Evolutionary conservation across 257 asterid species (phyloP).

Genomic region (Knoxia roxburghii): DNA sequence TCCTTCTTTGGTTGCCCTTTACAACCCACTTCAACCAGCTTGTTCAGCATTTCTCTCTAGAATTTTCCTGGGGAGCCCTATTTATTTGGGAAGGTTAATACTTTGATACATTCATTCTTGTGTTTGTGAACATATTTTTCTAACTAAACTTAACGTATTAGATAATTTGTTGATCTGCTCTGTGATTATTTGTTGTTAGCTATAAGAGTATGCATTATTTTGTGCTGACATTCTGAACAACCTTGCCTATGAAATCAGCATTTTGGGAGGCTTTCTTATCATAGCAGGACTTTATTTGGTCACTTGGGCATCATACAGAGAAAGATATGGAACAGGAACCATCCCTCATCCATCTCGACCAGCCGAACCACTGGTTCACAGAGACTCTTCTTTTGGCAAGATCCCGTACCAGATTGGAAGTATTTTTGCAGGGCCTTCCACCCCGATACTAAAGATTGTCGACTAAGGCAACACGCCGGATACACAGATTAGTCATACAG

Average conservation of each 20-base stretch:
- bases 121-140: not conserved
- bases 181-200: not conserved
- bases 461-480: slow-evolving; percentile 29
- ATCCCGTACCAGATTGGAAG: slow-evolving; percentile 48
- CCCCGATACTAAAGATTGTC: slow-evolving; percentile 42
- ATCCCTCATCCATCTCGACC: slow-evolving; percentile 32
- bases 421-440: slow-evolving; percentile 53
- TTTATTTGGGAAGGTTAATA: slow-evolving; percentile 88
- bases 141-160: not conserved
- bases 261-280: slow-evolving; percentile 74
- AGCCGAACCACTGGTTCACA: slow-evolving; percentile 40
- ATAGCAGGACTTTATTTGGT: slow-evolving; percentile 88
- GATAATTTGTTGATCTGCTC: not conserved
- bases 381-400: slow-evolving; percentile 44
- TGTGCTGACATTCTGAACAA: not conserved
- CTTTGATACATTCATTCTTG: not conserved
- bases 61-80: slow-evolving; percentile 87
- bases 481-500: not conserved
- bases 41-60: slow-evolving; percentile 76
- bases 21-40: slow-evolving; percentile 91
- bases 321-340: slow-evolving; percentile 36
- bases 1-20: slow-evolving; percentile 87
- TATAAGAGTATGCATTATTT: not conserved
- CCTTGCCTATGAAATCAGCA: slow-evolving; percentile 38
- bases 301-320: slow-evolving; percentile 85